Base-by-base conservation (phyloP, 345 rosid genomes). In the Boechera stricta region DNA sequence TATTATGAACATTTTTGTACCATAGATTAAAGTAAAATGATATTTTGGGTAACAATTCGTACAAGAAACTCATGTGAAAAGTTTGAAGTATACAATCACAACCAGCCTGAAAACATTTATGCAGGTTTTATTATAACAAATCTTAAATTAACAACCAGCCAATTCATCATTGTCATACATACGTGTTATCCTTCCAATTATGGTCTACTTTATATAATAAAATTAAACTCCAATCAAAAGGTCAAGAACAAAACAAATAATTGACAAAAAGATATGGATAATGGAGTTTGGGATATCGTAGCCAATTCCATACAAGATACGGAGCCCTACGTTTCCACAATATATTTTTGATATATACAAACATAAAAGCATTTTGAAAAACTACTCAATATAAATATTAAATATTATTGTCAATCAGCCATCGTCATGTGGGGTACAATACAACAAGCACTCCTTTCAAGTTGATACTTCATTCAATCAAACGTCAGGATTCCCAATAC, bases 371-470 rank as follows among this genome's bases (percentile, higher is more conserved):
- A 52, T 16, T 60, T 60, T 29, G 6, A 24, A 42, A 63, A 28
- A 29, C 4, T 38, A 21, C 10, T 21, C 0, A 39, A 15, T 24
- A 66, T 11, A 66, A 56, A 33, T 6, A 35, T n/a, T n/a, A 10
- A 52, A 54, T 11, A 76, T 9, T 28, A 64, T 71, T 48, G 61
- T 71, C 76, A 71, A 47, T 29, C 18, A 35, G 45, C 62, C 58
- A 56, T 64, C 81, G 76, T 77, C 81, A 77, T 71, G 76, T 63
- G 60, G 76, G 80, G 72, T 62, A 60, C 15, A 49, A 18, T 52
- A 18, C 5, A 69, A 24, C 7, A 63, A 63, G 41, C 76, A 77
- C 60, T 45, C 66, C 44, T 77, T 55, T 70, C 80, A 77, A 77
- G 76, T 70, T 77, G 71, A 38, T 63, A 63, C 60, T 45, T 47